Evolutionary conservation across 2,329 filamentous ascomycete species (phyloP).

Genomic region (Diplodia intermedia): DNA sequence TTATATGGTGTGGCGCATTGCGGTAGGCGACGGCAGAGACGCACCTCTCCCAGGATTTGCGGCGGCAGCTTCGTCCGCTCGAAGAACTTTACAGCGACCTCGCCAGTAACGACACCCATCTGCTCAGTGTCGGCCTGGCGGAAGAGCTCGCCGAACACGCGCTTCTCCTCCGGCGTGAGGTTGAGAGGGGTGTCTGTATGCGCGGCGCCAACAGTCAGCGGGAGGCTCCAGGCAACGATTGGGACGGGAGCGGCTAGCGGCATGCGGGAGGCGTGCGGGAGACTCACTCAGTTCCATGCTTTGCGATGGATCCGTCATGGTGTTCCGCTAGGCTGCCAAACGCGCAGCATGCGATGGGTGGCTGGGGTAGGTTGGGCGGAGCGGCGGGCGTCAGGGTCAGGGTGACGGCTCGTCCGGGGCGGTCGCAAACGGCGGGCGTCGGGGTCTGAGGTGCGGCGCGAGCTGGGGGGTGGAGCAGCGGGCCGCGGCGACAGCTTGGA

Average conservation of each 20-base stretch:
- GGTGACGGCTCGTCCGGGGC: slow-evolving; percentile 13
- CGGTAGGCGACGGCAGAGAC: slow-evolving; percentile 42
- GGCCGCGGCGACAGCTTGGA: slow-evolving; percentile 3
- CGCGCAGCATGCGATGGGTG: slow-evolving; percentile 32
- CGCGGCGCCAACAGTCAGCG: slow-evolving; percentile 23
- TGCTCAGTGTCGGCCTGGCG: slow-evolving; percentile 89
- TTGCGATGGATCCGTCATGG: slow-evolving; percentile 47
- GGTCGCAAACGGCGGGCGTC: background rate
- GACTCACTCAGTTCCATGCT: slow-evolving; percentile 47
- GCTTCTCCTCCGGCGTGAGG: slow-evolving; percentile 89
- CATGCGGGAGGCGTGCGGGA: slow-evolving; percentile 1
- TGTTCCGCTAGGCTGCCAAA: slow-evolving; percentile 37
- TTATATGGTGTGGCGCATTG: slow-evolving; percentile 11
- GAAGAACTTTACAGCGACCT: slow-evolving; percentile 96
- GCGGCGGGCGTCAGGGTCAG: slow-evolving; percentile 31
- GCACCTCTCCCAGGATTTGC: slow-evolving; percentile 70
- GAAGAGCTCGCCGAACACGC: slow-evolving; percentile 91
- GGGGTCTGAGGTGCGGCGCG: slow-evolving; percentile 14
- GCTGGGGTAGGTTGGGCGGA: slow-evolving; percentile 27
- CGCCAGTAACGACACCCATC: slow-evolving; percentile 92
- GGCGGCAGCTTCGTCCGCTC: slow-evolving; percentile 92
- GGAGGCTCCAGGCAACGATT: slow-evolving; percentile 37
- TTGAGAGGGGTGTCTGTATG: slow-evolving; percentile 70
- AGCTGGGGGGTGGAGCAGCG: slow-evolving; percentile 14
- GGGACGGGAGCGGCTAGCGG: slow-evolving; percentile 8